A percentile compares a stretch with the other conserved stretches of the same genome.
Conservation (phyloP, 331 rosid species). For the Malus hybrid region DNA sequence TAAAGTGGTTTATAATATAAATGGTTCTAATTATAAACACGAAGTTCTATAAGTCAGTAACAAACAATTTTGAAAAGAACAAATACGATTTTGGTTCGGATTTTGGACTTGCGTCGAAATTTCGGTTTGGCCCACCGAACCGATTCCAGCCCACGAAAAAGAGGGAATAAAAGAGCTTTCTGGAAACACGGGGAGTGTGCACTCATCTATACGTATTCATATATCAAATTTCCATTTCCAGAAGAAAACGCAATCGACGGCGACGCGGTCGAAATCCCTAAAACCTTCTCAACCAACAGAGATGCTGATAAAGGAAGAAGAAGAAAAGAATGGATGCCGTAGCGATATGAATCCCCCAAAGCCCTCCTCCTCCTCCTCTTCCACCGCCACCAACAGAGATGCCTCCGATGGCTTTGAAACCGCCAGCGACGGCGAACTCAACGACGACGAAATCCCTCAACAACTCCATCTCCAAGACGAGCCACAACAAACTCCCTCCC, state of each 20-base stretch:
- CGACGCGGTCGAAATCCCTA: not conserved
- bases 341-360: slow-evolving; percentile 12
- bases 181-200: not conserved
- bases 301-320: slow-evolving; percentile 38
- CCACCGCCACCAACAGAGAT: slow-evolving; percentile 11
- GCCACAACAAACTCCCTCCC: not conserved
- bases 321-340: slow-evolving; percentile 8
- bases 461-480: not conserved
- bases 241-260: not conserved
- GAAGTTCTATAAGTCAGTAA: too few relatives aligned
- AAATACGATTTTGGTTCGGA: too few relatives aligned
- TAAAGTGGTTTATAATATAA: too few relatives aligned
- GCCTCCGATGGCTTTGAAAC: slow-evolving; percentile 77
- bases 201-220: not conserved
- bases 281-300: not conserved
- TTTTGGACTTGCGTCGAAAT: too few relatives aligned
- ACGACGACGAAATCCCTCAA: slow-evolving; percentile 3
- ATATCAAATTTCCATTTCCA: not conserved
- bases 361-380: slow-evolving; percentile 4
- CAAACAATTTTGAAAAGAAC: too few relatives aligned
- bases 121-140: too few relatives aligned
- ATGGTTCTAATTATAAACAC: too few relatives aligned
- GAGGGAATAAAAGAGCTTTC: not conserved
- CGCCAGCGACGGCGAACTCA: slow-evolving; percentile 73
- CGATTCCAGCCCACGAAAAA: too few relatives aligned